phyloP scores from a whole-genome alignment of 495 filamentous ascomycete species.

The Lentithecium fluviatile region DNA sequence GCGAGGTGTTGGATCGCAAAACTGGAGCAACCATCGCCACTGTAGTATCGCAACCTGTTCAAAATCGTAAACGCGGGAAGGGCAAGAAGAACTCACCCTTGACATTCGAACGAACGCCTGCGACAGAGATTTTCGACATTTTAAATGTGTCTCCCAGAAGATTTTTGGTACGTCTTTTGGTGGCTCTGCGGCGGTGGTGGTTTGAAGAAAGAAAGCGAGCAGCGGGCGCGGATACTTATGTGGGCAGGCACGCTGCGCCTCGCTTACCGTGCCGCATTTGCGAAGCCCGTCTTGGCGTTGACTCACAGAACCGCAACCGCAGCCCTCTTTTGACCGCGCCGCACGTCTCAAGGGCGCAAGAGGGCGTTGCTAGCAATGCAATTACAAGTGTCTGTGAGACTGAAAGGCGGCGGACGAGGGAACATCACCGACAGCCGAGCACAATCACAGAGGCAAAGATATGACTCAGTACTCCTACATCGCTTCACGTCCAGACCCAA shows the following conservation, averaged over 20 bases:
- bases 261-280: background rate
- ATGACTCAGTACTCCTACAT: background rate
- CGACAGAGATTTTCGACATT: constrained; percentile 46
- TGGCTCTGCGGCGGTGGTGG: constrained; percentile 32
- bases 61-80: background rate
- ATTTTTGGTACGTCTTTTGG: constrained; percentile 33
- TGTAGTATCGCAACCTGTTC: background rate
- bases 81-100: constrained; percentile 41
- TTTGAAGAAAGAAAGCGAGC: background rate
- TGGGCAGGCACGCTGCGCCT: background rate
- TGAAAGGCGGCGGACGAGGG: too few species aligned
- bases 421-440: too few species aligned
- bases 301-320: too few species aligned
- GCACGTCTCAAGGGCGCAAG: too few species aligned
- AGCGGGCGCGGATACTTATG: constrained; percentile 1
- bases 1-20: too few species aligned
- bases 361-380: too few species aligned
- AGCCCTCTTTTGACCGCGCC: too few species aligned
- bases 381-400: background rate
- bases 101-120: constrained; percentile 95
- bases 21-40: background rate
- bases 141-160: constrained; percentile 66
- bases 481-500: background rate
- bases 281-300: background rate
- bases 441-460: background rate